Base-by-base conservation (phyloP, 2,329 filamentous ascomycete species). In the Exophiala phaeomuriformis region DNA sequence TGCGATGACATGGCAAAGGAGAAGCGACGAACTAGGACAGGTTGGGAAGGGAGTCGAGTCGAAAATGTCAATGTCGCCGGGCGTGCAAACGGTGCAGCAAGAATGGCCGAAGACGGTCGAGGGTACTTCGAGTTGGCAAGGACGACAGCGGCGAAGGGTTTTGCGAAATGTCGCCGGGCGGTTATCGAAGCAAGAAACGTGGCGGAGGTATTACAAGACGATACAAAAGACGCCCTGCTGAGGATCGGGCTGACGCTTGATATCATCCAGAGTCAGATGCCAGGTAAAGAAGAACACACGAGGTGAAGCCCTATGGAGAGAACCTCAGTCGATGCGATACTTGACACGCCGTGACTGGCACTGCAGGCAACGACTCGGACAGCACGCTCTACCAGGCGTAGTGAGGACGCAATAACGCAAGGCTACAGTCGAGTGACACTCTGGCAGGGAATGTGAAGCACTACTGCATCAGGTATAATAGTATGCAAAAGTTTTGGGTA, bases 1-100 rank as follows among this genome's bases (percentile, higher is more conserved):
- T 75, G 75, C 57, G 72, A 67, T 56, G 77, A 75, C 75, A 79
- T 79, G 10, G 56, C 62, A 47, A 37, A 33, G 39, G 53, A 42
- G 37, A 36, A 45, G 30, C 9, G 32, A 41, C 46, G 44, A 36
- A 7, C n/a, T 36, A 4, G 12, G 32, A n/a, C 29, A 10, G 31
- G n/a, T 27, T 27, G 28, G 44, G 6, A 12, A 30, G 1, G 12
- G 30, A 12, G 8, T n/a, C 5, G 19, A 28, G 33, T 35, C 39
- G n/a, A 33, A 19, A 31, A 37, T 51, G 12, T 28, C 19, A 31
- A 37, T 51, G 12, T 28, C 19, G 12, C 19, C 10, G 39, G 3
- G 28, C 39, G n/a, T 41, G 39, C 39, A 6, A 41, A 41, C 39
- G 3, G 9, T 4, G 36, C 5, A 39, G 5, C 5, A 27, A 27